Evolutionary conservation across 1,284 basidiomycete species (phyloP).

Genomic region (Rhodotorula sp.): DNA sequence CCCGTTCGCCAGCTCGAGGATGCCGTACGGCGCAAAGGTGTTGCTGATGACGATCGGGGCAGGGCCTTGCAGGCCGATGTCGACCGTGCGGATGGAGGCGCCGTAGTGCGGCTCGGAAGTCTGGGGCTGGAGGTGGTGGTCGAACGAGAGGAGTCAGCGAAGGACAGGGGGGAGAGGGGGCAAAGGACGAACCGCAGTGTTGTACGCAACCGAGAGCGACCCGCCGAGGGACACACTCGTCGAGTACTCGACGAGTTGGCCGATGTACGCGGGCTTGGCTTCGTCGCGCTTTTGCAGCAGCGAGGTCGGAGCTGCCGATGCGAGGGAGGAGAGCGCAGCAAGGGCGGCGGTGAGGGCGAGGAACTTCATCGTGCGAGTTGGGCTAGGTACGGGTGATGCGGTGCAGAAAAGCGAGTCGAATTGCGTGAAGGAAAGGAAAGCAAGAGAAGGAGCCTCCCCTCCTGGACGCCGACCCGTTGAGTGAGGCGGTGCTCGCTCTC

Average conservation of each 20-base stretch:
- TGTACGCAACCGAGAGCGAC: neutral
- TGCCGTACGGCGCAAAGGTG: neutral
- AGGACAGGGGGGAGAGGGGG: no score
- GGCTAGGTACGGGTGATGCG: neutral
- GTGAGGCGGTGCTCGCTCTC: no score
- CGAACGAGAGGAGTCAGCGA: neutral
- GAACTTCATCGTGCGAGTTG: neutral
- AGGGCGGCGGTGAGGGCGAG: neutral
- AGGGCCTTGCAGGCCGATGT: slow-evolving; percentile 7
- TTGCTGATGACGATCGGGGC: neutral
- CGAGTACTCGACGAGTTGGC: neutral
- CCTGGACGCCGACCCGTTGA: neutral
- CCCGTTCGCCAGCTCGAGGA: neutral
- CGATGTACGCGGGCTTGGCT: neutral
- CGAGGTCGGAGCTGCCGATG: neutral
- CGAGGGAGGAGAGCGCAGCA: neutral
- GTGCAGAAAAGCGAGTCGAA: neutral
- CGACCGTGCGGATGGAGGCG: neutral
- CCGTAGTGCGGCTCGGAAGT: neutral
- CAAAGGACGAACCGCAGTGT: neutral
- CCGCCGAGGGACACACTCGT: neutral
- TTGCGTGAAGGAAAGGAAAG: neutral
- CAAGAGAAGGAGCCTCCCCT: no score
- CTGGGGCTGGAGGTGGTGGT: neutral
- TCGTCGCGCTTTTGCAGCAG: no score